Evolutionary conservation across 164 flowering plant genomes (phyloP), one percentile per base, ranked within the genome.

Genomic region (Vitis labrusca): DNA sequence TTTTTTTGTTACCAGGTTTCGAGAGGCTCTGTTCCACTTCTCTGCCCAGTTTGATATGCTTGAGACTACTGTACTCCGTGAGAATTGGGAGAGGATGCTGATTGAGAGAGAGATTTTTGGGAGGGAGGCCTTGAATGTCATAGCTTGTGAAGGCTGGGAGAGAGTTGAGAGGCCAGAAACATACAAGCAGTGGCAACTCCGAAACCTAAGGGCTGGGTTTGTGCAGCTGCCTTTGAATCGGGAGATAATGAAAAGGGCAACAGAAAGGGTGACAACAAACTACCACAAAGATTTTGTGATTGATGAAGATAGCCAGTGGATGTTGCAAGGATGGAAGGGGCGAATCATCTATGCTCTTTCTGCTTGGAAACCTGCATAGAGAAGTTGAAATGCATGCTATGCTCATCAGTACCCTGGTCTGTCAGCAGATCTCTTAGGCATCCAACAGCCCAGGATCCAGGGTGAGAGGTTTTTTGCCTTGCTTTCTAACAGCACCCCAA

Each of bases 151-250:
- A 71, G 95, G 93, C 8, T 81, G 83, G 74, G 97, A 92, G 78
- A 81, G 93, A 81, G 86, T 89, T 55, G 97, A 88, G 82, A 84
- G 95, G 78, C 97, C 97, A n/a, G 95, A 92, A 74, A 86, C 92
- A 17, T 92, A 87, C 80, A 92, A 89, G 73, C 95, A 92, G 71
- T 92, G 95, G 93, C 93, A 87, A 65, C 74, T 85, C 10, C 80
- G 93, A 9, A 78, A 59, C 29, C 19, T 78, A 67, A 83, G 97
- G 74, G 89, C 92, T 48, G 95, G 97, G 37, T 87, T 92, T 59
- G 61, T 53, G 76, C 93, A 87, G 76, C 76, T 85, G 47, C 92
- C 91, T 16, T 72, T 92, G 55, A 79, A 86, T 52, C 69, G 73
- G 23, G 85, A 80, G 8, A 69, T 78, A 8, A 66, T 87, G 76